Evolutionary conservation across 2,329 filamentous ascomycete genomes (phyloP).

Genomic region (Fusarium proliferatum): DNA sequence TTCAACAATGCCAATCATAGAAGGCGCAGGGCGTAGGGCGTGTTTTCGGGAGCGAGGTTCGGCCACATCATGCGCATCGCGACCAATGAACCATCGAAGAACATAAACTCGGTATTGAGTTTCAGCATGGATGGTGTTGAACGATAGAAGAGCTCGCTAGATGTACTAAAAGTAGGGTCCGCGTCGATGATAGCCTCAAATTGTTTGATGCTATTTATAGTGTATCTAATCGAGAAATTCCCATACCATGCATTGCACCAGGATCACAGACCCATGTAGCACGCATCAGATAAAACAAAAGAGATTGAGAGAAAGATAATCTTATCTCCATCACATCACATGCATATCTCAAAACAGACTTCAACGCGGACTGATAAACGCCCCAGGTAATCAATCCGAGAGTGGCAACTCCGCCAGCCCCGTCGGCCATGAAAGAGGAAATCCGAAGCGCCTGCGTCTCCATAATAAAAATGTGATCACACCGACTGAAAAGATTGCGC

Average conservation of each 20-base stretch:
- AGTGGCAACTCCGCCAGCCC: constrained; percentile 25
- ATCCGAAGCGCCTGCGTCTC: constrained; percentile 23
- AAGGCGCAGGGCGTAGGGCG: constrained; percentile 10
- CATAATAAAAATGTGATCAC: constrained; percentile 38
- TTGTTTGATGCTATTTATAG: not conserved
- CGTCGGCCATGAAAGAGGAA: constrained; percentile 22
- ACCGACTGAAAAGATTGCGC: constrained; percentile 23
- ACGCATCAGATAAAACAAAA: not conserved
- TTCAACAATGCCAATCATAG: not conserved
- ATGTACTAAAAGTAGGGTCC: not conserved
- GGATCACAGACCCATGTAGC: accelerated
- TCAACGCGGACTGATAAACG: not conserved
- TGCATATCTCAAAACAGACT: not conserved
- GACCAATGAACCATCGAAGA: not conserved
- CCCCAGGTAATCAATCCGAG: not conserved
- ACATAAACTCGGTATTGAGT: not conserved
- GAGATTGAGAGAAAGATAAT: not conserved
- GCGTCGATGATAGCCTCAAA: too few relatives aligned
- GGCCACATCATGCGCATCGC: not conserved
- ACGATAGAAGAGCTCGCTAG: not conserved
- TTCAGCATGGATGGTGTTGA: not conserved
- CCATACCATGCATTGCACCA: accelerated
- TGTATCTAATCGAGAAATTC: not conserved
- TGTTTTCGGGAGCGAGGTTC: not conserved
- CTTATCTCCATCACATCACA: not conserved